Evolutionary conservation across 805 yeast species (phyloP), one percentile per base, ranked within the genome.

Genomic region (Zygosaccharomyces pseudorouxii): DNA sequence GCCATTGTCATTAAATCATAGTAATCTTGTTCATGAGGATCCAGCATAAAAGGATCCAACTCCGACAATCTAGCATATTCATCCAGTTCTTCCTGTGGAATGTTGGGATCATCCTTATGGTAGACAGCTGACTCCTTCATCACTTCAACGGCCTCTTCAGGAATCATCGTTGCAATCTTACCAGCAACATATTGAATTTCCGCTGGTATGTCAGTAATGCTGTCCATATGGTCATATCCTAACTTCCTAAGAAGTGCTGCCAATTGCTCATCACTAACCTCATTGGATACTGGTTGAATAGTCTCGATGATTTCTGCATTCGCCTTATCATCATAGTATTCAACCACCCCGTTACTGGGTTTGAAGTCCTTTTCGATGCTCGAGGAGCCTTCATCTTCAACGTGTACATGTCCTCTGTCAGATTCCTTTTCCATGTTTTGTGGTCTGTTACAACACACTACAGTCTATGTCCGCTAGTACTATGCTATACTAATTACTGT

Each of bases 51-150:
- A 12, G 28, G 28, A 12, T 44, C 45, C 5, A 68, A 67, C 3
- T 60, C 47, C 3, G 62, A 52, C 6, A 71, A 59, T 12, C 50
- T 48, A 45, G 56, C 45, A 38, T 69, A 69, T 36, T 71, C 73
- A 2, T 56, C 61, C 1, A 46, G 52, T n/a, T 31, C 36, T 4
- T 31, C 36, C 16, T 31, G 10, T n/a, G 77, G 73, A 50, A 79
- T 69, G 55, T 77, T 78, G 33, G 73, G 72, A 58, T 80, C 84
- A 46, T 69, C 74, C 6, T 56, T 55, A 52, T 77, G 80, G 16
- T 72, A 69, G 0, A 55, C 69, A 3, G 72, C 51, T 4, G 76
- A 72, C 18, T 68, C 63, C 28, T 62, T 56, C 42, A 80, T 58
- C 35, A 77, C 69, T 8, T 63, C 65, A 1, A 71, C 35, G 0